Percentiles rank a stretch among this genome's conserved stretches.
These are phyloP conservation scores for Globisporangium rhizosaccharum DNA, from an alignment of 352 stramenopile genomes.

Conservation along the genomic window DNA sequence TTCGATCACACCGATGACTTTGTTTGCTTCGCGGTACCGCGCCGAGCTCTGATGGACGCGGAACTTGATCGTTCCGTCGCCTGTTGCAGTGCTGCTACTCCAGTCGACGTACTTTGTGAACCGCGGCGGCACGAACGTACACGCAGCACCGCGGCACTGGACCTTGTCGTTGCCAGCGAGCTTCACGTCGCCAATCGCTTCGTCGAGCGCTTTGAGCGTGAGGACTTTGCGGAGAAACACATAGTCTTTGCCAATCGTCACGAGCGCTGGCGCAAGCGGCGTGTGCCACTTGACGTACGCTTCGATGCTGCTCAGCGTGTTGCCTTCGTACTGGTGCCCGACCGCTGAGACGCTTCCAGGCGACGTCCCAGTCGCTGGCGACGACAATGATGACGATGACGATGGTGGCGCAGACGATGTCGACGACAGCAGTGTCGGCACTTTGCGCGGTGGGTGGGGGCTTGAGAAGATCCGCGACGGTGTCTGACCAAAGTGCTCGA, in stretches of 20 bases:
- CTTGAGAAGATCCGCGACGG: constrained; percentile 69
- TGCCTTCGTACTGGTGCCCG: constrained; percentile 48
- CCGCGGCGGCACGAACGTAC: constrained; percentile 58
- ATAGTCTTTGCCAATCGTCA: constrained; percentile 77
- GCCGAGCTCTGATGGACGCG: constrained; percentile 46
- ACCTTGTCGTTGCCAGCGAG: constrained; percentile 52
- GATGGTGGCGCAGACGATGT: not conserved
- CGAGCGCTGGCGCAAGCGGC: constrained; percentile 51
- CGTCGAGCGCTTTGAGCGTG: constrained; percentile 28
- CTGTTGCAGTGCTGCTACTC: constrained; percentile 14
- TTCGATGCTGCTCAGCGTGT: constrained; percentile 57
- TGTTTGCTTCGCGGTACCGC: constrained; percentile 55
- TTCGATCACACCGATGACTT: constrained; percentile 62
- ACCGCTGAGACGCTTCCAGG: constrained; percentile 4
- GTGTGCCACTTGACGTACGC: constrained; percentile 76
- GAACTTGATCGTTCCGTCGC: constrained; percentile 55
- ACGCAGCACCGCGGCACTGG: constrained; percentile 36
- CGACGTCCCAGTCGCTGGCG: not conserved
- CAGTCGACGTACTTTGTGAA: constrained; percentile 77
- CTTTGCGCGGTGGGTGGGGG: constrained; percentile 58
- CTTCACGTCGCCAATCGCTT: constrained; percentile 48
- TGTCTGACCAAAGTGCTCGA: constrained; percentile 90
- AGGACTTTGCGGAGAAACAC: constrained; percentile 62
- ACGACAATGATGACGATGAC: constrained; percentile 2
- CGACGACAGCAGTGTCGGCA: constrained; percentile 26